Conservation (phyloP, 805 yeast species). For the Ogataea neopini region DNA sequence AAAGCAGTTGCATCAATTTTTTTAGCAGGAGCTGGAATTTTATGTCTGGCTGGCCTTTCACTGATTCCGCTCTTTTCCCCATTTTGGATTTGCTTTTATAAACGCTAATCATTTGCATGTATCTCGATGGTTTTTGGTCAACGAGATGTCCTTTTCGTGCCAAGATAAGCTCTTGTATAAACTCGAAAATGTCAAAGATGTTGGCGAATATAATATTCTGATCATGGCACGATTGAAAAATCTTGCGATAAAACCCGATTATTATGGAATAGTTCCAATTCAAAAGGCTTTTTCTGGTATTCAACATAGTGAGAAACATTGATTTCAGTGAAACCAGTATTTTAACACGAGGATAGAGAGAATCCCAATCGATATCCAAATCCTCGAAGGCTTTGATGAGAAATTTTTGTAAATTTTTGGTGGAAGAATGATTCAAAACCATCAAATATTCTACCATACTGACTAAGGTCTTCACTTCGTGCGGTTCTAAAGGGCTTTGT, state of each 20-base stretch:
- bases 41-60: constrained; percentile 7
- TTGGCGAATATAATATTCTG: constrained; percentile 4
- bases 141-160: constrained; percentile 7
- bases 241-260: constrained; percentile 8
- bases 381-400: constrained; percentile 7
- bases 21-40: constrained; percentile 17
- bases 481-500: constrained; percentile 7
- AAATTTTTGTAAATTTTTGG: constrained; percentile 10
- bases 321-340: constrained; percentile 4
- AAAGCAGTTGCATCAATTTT: constrained; percentile 12
- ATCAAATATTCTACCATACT: constrained; percentile 12
- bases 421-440: constrained; percentile 8
- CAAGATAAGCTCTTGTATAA: constrained; percentile 18
- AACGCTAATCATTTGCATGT: constrained; percentile 14
- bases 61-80: constrained; percentile 5
- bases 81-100: constrained; percentile 7
- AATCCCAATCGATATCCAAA: constrained; percentile 7
- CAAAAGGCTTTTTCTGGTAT: constrained; percentile 2
- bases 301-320: constrained; percentile 7
- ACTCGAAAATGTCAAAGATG: constrained; percentile 13
- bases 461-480: constrained; percentile 6
- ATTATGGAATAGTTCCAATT: constrained; percentile 14
- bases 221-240: constrained; percentile 9
- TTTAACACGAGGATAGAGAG: constrained; percentile 9
- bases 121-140: constrained; percentile 8